These are phyloP conservation scores for Cinnamomum chago DNA, from an alignment of 164 flowering plant species.

Conservation along the genomic window DNA sequence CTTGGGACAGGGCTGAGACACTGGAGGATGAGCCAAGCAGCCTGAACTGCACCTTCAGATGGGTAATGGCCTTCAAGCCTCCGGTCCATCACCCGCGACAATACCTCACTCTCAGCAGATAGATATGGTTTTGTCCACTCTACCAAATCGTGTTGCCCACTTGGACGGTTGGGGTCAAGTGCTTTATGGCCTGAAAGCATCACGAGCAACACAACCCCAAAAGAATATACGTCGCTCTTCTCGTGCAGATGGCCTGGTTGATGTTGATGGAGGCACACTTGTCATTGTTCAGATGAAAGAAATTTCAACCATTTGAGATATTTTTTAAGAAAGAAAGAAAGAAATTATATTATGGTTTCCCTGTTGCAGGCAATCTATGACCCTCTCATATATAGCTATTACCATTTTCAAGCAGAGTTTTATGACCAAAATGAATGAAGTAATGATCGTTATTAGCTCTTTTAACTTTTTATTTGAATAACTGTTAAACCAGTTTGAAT, in stretches of 20 bases:
- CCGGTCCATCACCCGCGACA: slow-evolving; percentile 47
- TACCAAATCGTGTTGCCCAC: slow-evolving; percentile 44
- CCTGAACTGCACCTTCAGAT: slow-evolving; percentile 38
- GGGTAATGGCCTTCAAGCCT: slow-evolving; percentile 56
- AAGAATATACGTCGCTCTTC: slow-evolving; percentile 83
- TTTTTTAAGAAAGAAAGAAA: too few species aligned
- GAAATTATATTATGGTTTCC: too few species aligned
- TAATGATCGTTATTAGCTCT: too few species aligned
- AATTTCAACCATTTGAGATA: neutral
- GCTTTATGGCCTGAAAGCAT: slow-evolving; percentile 59
- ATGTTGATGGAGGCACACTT: neutral
- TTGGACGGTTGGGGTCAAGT: slow-evolving; percentile 61
- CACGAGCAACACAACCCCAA: slow-evolving; percentile 81
- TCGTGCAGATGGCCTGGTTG: slow-evolving; percentile 75
- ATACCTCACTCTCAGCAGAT: slow-evolving; percentile 33
- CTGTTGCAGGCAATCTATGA: too few species aligned
- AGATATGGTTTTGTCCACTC: slow-evolving; percentile 73
- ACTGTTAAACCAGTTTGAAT: too few species aligned
- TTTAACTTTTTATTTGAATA: too few species aligned
- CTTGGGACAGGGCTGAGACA: slow-evolving; percentile 57
- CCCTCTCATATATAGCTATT: too few species aligned
- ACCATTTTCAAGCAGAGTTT: too few species aligned
- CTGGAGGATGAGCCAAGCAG: slow-evolving; percentile 54
- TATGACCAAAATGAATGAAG: too few species aligned
- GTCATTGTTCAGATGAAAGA: neutral